Conservation (phyloP, 441 rosid species). For the Erodium texanum region DNA sequence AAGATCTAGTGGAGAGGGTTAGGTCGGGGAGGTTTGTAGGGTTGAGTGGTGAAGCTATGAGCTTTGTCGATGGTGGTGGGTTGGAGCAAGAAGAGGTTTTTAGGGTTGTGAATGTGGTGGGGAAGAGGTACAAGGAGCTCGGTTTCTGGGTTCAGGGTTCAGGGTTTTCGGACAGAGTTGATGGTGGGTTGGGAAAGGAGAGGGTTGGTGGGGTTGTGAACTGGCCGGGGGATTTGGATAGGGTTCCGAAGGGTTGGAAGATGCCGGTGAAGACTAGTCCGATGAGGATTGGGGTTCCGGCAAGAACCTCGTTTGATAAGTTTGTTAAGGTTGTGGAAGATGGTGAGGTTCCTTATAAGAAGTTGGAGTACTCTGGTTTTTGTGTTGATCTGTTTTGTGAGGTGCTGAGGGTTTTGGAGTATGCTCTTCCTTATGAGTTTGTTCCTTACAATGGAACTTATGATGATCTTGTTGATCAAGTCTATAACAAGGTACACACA, state of each 20-base stretch:
- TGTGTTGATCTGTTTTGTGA: slow-evolving; percentile 35
- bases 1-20: slow-evolving; percentile 8
- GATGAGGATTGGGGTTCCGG: slow-evolving; percentile 43
- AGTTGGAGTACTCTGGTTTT: slow-evolving; percentile 29
- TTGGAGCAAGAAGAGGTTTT: slow-evolving; percentile 7
- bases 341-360: slow-evolving; percentile 9
- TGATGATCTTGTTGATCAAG: slow-evolving; percentile 29
- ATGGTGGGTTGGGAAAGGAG: not conserved
- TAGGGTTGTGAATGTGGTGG: slow-evolving; percentile 23
- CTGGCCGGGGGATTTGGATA: slow-evolving; percentile 30
- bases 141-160: slow-evolving; percentile 21
- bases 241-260: slow-evolving; percentile 35
- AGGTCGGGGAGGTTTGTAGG: slow-evolving; percentile 20
- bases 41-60: slow-evolving; percentile 24
- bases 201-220: slow-evolving; percentile 20
- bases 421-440: slow-evolving; percentile 25
- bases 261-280: slow-evolving; percentile 27
- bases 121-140: slow-evolving; percentile 25
- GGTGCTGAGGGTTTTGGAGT: slow-evolving; percentile 15
- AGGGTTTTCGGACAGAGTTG: slow-evolving; percentile 3
- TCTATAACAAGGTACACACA: slow-evolving; percentile 38
- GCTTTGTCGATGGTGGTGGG: slow-evolving; percentile 14
- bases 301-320: slow-evolving; percentile 26
- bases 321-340: slow-evolving; percentile 28
- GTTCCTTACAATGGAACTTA: slow-evolving; percentile 28